A percentile compares a stretch with the other conserved stretches of the same genome.
Conservation (phyloP, 495 filamentous ascomycete genomes). For the Neurospora sp. region DNA sequence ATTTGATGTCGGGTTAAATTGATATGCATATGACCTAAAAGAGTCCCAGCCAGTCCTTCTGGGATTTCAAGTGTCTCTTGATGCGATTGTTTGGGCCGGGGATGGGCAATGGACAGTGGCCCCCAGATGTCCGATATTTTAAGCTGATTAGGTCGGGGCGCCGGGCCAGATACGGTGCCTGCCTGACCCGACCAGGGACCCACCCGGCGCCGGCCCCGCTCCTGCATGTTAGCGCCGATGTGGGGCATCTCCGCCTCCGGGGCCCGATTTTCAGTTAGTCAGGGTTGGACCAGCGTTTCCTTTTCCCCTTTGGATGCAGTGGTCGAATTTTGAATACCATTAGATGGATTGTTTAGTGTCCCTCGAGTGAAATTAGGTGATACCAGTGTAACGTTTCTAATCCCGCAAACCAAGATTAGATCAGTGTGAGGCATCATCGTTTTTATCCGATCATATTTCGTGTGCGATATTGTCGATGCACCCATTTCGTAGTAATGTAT, state of each 20-base stretch:
- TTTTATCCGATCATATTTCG: not conserved
- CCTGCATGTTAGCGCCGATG: not conserved
- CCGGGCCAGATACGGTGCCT: not conserved
- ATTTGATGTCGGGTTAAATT: not conserved
- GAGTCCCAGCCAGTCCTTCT: not conserved
- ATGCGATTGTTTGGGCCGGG: not conserved
- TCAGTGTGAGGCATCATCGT: not conserved
- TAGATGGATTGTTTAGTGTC: not conserved
- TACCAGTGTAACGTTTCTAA: not conserved
- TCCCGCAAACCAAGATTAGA: not conserved
- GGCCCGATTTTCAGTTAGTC: not conserved
- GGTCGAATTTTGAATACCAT: not conserved
- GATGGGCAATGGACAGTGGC: not conserved
- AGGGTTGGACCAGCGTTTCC: not conserved
- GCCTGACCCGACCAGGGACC: not conserved
- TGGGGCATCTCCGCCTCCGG: not conserved
- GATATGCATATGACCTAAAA: not conserved
- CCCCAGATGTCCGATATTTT: not conserved
- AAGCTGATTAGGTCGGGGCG: not conserved
- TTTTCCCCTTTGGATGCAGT: not conserved
- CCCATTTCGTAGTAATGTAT: not conserved
- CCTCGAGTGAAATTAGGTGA: not conserved
- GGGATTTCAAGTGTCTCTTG: fast-evolving
- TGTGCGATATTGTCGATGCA: not conserved
- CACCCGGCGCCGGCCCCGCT: not conserved